A percentile compares a stretch with the other conserved stretches of the same genome.
Conservation (phyloP, 2,329 filamentous ascomycete species). For the Beauveria varroae region DNA sequence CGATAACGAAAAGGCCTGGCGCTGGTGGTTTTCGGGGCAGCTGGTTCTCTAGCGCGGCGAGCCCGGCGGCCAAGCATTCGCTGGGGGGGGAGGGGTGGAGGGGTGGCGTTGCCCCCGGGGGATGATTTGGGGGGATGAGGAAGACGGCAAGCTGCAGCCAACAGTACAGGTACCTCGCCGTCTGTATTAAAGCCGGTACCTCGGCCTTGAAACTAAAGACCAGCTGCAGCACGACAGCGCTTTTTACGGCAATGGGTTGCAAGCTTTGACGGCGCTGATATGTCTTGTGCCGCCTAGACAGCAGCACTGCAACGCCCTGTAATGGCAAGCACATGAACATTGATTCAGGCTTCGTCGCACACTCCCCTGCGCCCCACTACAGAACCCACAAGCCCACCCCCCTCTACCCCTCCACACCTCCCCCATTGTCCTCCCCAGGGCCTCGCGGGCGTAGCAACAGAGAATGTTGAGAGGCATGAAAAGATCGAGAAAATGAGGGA, state of each 20-base stretch:
- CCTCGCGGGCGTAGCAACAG: not conserved
- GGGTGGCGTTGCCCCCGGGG: not conserved
- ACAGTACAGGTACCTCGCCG: not conserved
- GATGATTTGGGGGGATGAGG: too few species aligned
- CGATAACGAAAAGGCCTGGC: conserved; percentile 7
- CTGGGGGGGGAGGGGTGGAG: not conserved
- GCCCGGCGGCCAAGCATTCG: not conserved
- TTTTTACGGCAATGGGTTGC: too few species aligned
- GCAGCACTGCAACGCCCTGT: not conserved
- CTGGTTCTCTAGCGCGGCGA: conserved; percentile 8
- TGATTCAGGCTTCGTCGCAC: not conserved
- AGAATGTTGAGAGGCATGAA: not conserved
- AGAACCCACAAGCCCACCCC: too few species aligned
- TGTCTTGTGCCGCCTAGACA: too few species aligned
- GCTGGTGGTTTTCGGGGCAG: conserved; percentile 2
- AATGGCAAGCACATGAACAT: not conserved
- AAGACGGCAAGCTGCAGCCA: too few species aligned
- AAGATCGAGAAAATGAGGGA: not conserved
- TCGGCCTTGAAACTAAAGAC: not conserved
- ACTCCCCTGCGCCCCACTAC: too few species aligned
- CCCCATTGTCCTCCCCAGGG: too few species aligned
- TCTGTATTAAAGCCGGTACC: not conserved
- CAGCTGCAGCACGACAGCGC: too few species aligned
- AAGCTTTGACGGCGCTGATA: not conserved
- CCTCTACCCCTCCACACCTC: too few species aligned